Conservation (phyloP, 2,329 filamentous ascomycete genomes). For the Alternaria hordeiaustralica region DNA sequence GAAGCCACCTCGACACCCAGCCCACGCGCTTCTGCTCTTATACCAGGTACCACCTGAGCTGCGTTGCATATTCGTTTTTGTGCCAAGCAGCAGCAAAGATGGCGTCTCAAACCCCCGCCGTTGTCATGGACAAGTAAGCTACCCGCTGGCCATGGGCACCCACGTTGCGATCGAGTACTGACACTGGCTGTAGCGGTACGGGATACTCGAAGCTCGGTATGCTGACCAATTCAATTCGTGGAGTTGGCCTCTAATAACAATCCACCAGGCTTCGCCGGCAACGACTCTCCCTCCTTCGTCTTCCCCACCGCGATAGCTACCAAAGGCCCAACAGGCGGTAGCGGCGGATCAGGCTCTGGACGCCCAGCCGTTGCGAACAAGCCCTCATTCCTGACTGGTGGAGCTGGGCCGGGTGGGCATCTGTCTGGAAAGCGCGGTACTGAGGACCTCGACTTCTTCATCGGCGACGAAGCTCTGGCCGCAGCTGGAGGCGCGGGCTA, state of each 20-base stretch:
- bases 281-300: conserved; percentile 98
- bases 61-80: conserved; percentile 21
- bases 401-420: conserved; percentile 81
- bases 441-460: conserved; percentile 98
- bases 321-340: conserved; percentile 75
- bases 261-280: conserved; percentile 87
- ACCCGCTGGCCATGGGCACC: conserved; percentile 36
- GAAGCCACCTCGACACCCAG: conserved; percentile 31
- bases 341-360: conserved; percentile 80
- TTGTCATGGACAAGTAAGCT: conserved; percentile 99
- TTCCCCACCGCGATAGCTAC: conserved; percentile 99
- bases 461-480: conserved; percentile 91
- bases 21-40: conserved; percentile 27
- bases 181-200: conserved; percentile 77
- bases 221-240: conserved; percentile 36
- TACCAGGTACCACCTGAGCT: conserved; percentile 28
- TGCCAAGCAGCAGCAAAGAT: conserved; percentile 61
- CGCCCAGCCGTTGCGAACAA: conserved; percentile 92
- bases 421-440: conserved; percentile 92
- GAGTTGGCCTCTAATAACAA: conserved; percentile 44
- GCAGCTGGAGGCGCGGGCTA: conserved; percentile 88
- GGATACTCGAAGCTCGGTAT: conserved; percentile 98
- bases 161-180: conserved; percentile 43
- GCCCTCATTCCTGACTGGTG: conserved; percentile 91
- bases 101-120: conserved; percentile 98